Percentiles rank a stretch among this genome's conserved stretches.
Evolutionary conservation across 768 basidiomycete genomes (phyloP).

Genomic region (Agaricus subrufescens): DNA sequence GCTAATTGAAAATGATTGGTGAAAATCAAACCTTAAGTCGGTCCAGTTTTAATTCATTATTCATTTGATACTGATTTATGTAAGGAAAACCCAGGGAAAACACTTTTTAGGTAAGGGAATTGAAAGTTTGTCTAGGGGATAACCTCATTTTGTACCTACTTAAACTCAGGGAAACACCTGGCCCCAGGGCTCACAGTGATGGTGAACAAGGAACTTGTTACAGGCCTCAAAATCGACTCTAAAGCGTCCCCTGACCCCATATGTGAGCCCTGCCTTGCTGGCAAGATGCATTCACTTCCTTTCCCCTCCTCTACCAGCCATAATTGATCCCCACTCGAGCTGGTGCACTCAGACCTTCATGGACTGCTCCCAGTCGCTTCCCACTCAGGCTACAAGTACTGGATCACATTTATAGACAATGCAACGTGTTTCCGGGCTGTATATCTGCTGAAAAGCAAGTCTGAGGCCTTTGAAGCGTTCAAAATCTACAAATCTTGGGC

Average conservation of each 20-base stretch:
- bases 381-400: conserved; percentile 20
- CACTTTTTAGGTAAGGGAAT: too few species aligned
- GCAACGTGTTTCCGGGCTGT: conserved; percentile 15
- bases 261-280: conserved; percentile 15
- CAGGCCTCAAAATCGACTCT: neutral
- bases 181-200: neutral
- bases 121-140: too few species aligned
- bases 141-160: too few species aligned
- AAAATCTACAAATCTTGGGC: conserved; percentile 27
- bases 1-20: too few species aligned
- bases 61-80: too few species aligned
- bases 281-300: conserved; percentile 15
- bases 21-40: too few species aligned
- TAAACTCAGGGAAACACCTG: too few species aligned
- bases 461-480: conserved; percentile 22
- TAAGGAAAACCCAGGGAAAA: too few species aligned
- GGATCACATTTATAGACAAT: conserved; percentile 26
- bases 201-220: neutral
- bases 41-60: too few species aligned
- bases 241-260: conserved; percentile 15
- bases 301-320: conserved; percentile 8
- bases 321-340: conserved; percentile 12
- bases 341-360: conserved; percentile 25
- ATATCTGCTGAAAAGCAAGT: conserved; percentile 19
- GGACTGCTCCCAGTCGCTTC: conserved; percentile 21